These are phyloP conservation scores for Acanthamoeba triangularis DNA, from an alignment of 208 protist genomes.

Conservation along the genomic window DNA sequence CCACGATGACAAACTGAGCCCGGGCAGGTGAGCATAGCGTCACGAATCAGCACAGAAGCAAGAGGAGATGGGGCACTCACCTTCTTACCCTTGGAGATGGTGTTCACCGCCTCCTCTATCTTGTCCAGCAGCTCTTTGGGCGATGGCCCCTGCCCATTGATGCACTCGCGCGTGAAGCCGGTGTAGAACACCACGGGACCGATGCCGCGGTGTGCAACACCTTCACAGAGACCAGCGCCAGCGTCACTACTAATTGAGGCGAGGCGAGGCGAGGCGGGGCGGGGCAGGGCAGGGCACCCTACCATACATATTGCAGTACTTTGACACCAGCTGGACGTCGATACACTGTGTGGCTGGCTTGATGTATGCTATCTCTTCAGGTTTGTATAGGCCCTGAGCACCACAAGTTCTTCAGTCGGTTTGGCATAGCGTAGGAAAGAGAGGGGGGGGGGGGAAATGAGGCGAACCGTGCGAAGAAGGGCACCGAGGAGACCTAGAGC, in stretches of 20 bases:
- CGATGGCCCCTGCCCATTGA: conserved; percentile 19
- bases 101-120: conserved; percentile 26
- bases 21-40: not conserved
- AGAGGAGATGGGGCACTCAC: not conserved
- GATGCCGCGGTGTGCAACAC: conserved; percentile 16
- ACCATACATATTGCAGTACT: conserved; percentile 13
- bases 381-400: not conserved
- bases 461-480: not conserved
- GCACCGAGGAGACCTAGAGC: not conserved
- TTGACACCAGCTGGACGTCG: conserved; percentile 24
- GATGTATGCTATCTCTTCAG: conserved; percentile 45
- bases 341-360: conserved; percentile 59
- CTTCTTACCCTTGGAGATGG: conserved; percentile 50
- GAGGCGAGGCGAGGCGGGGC: not conserved
- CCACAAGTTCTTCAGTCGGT: too few species aligned
- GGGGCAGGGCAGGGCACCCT: too few species aligned
- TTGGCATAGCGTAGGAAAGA: too few species aligned
- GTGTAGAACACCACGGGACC: conserved; percentile 57
- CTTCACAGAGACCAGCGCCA: not conserved
- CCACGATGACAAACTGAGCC: conserved; percentile 41
- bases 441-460: not conserved
- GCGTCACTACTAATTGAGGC: not conserved
- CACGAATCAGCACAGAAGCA: not conserved
- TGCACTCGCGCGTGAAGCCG: conserved; percentile 67
- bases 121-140: conserved; percentile 36